Base-by-base conservation (phyloP, 2,329 filamentous ascomycete species). In the Niveomyces coronatus region DNA sequence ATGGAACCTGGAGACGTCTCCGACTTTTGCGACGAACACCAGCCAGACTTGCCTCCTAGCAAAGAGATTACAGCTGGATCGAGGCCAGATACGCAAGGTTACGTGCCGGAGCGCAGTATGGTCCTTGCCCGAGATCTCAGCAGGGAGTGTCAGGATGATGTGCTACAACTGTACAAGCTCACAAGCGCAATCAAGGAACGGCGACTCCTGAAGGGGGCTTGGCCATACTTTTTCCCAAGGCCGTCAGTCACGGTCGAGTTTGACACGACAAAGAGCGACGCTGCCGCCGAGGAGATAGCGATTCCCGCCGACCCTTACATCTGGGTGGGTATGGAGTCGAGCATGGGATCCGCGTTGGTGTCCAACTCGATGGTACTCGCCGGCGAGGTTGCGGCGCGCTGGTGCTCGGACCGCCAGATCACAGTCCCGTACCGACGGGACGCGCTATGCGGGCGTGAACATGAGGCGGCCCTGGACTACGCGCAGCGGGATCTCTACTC, bases 371-470 rank as follows among this genome's bases (percentile, higher is more conserved):
- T 82, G 79, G 63, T 73, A 26, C 61, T 80, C 4, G 77, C 75
- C 10, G 75, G 74, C 38, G 67, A 79, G 48, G 60, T 79, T 18
- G 75, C 72, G 26, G 77, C 76, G 15, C 62, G 61, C 20, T 83
- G 75, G 74, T 79, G 75, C 49, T 51, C 63, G 32, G 64, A 67
- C 16, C 70, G 76, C 35, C 58, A 62, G 15, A 70, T 83, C 36
- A 70, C 76, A 24, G 63, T 76, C 19, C 74, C 76, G 7, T 82
- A 72, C 55, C 72, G 70, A 40, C 62, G 63, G 22, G 67, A 75
- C 46, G 56, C 61, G 22, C 15, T 64, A 62, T 29, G 63, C 44
- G 35, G 52, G 39, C 47, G 53, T 43, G 56, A 56, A 44, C 51
- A 33, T 19, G 53, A 54, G 1, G 48, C 50, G 11, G 54, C 57